These are phyloP conservation scores for Chenopodium formosanum DNA, from an alignment of 148 eudicot genomes.

Conservation along the genomic window DNA sequence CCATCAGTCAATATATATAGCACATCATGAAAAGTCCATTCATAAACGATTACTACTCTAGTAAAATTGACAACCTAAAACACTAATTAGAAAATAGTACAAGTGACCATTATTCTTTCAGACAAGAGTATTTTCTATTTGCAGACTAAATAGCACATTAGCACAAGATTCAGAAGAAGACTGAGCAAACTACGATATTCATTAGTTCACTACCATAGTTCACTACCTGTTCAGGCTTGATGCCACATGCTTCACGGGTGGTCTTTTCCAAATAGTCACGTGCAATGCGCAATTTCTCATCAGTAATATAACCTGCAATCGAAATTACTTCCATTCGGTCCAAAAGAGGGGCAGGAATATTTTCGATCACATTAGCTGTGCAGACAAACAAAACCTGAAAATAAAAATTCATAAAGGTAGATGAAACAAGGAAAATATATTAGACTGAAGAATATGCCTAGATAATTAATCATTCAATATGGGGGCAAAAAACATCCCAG, in stretches of 20 bases:
- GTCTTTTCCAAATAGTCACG: slow-evolving; percentile 91
- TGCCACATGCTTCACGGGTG: slow-evolving; percentile 91
- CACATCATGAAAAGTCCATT: background rate
- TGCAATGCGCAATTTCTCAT: slow-evolving; percentile 98
- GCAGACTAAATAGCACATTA: background rate
- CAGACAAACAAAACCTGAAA: slow-evolving; percentile 97
- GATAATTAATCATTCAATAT: no score
- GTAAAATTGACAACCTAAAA: background rate
- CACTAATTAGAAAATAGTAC: background rate
- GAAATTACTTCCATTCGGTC: slow-evolving; percentile 99
- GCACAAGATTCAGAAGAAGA: background rate
- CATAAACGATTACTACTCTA: background rate
- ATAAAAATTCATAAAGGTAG: slow-evolving; percentile 15
- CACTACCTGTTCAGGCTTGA: slow-evolving; percentile 81
- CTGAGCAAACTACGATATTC: background rate
- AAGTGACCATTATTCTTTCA: background rate
- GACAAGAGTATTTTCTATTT: background rate
- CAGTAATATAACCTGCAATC: slow-evolving; percentile 94
- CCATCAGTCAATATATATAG: background rate
- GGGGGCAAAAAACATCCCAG: no score
- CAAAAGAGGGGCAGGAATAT: slow-evolving; percentile 83
- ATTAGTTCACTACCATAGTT: slow-evolving; percentile 34
- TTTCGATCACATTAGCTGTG: slow-evolving; percentile 93
- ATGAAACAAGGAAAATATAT: background rate
- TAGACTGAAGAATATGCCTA: background rate